Evolutionary conservation across 2,329 filamentous ascomycete species (phyloP), one percentile per base, ranked within the genome.

Genomic region (Arthrobotrys sphaeroides): DNA sequence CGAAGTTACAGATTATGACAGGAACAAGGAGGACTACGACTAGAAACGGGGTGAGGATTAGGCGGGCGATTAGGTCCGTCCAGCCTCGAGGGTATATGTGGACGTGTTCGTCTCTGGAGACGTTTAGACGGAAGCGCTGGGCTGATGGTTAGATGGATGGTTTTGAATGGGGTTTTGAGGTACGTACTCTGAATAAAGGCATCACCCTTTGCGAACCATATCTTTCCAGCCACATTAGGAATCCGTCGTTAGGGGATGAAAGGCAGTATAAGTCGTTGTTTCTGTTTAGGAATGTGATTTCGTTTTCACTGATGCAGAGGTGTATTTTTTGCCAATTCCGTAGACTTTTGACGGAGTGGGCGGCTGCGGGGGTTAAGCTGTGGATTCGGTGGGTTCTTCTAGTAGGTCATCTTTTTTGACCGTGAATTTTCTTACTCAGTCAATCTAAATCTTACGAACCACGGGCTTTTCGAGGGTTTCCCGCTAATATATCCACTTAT

Each of bases 341-440:
- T 16, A 51, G 45, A 24, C 22, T 51, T 10, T 7, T 7, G 3
- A 51, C 13, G 45, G 7, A 7, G 7, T 51, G 45, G 13, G 7
- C 4, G n/a, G 3, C 9, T 7, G 20, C 45, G 10, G 18, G 4
- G 3, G 13, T 5, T 5, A 51, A 51, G 9, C n/a, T 51, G 9
- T 5, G 9, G 16, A 18, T 22, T 24, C 20, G 45, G 20, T 5
- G 5, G 13, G 7, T 51, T 26, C 45, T 22, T 18, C 45, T 20
- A 51, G 7, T n/a, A 51, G 20, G 45, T 51, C 45, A 51, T 51
- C 45, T 51, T 51, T 51, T n/a, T n/a, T n/a, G n/a, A n/a, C n/a
- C n/a, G n/a, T n/a, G 28, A 33, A 33, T 33, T 33, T 33, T 10
- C 28, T 33, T 33, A 33, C n/a, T n/a, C n/a, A n/a, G n/a, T n/a